A percentile compares a stretch with the other conserved stretches of the same genome.
phyloP scores from a whole-genome alignment of 2,329 filamentous ascomycete genomes.

The Nemania diffusa region DNA sequence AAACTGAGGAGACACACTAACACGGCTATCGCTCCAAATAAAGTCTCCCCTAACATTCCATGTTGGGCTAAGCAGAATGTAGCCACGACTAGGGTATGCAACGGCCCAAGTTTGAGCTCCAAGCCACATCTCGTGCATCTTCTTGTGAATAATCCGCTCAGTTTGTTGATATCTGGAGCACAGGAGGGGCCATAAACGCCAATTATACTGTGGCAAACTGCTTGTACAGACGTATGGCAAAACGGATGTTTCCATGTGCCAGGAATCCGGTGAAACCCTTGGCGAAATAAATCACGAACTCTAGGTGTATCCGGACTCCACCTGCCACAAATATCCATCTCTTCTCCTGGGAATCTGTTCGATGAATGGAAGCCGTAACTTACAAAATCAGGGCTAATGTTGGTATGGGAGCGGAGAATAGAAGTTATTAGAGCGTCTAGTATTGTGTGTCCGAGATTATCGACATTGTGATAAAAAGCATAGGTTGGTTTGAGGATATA shows the following conservation, averaged over 20 bases:
- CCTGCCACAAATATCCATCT: conserved; percentile 56
- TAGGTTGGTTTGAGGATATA: conserved; percentile 11
- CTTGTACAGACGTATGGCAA: conserved; percentile 55
- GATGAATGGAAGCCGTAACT: conserved; percentile 44
- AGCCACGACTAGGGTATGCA: conserved; percentile 53
- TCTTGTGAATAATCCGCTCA: conserved; percentile 42
- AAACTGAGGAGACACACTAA: conserved; percentile 48
- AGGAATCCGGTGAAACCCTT: conserved; percentile 47
- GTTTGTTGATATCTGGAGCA: conserved; percentile 32
- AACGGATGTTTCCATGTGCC: conserved; percentile 57
- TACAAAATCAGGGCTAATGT: conserved; percentile 41
- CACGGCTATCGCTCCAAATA: conserved; percentile 54
- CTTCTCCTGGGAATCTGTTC: conserved; percentile 51
- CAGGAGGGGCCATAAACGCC: conserved; percentile 35
- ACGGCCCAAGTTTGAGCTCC: conserved; percentile 49
- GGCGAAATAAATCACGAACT: conserved; percentile 46
- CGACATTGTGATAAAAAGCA: conserved; percentile 31
- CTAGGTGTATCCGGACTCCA: conserved; percentile 55
- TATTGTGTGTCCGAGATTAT: conserved; percentile 52
- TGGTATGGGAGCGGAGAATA: conserved; percentile 53
- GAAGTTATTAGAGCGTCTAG: conserved; percentile 53
- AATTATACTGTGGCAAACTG: conserved; percentile 51
- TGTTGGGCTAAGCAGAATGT: conserved; percentile 48
- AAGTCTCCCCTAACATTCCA: conserved; percentile 50
- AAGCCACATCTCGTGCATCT: conserved; percentile 45